A percentile compares a stretch with the other conserved stretches of the same genome.
These are phyloP conservation scores for Plasmopara viticola DNA, from an alignment of 352 stramenopile species.

Conservation along the genomic window DNA sequence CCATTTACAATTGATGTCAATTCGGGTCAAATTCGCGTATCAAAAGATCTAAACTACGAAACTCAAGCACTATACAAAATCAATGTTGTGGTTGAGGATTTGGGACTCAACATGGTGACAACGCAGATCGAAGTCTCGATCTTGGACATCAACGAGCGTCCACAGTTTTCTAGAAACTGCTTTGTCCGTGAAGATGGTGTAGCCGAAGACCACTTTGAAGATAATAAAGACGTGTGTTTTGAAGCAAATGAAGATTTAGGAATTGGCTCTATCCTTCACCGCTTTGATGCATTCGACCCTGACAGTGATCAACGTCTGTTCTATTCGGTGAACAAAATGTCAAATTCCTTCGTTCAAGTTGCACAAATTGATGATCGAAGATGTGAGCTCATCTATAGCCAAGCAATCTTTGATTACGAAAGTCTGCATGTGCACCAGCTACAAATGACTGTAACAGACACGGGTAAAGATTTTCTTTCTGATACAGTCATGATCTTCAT, in stretches of 20 bases:
- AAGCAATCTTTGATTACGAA: slow-evolving; percentile 40
- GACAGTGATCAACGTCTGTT: slow-evolving; percentile 40
- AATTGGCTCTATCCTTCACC: slow-evolving; percentile 19
- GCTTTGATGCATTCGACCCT: slow-evolving; percentile 27
- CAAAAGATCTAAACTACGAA: slow-evolving; percentile 30
- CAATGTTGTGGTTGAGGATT: slow-evolving; percentile 12
- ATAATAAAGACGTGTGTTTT: slow-evolving; percentile 45
- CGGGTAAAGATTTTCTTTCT: slow-evolving; percentile 31
- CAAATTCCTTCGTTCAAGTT: slow-evolving; percentile 23
- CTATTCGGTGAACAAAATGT: slow-evolving; percentile 23
- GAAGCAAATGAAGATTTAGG: slow-evolving; percentile 29
- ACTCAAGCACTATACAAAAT: slow-evolving; percentile 21
- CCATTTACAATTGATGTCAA: slow-evolving; percentile 36
- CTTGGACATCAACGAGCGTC: slow-evolving; percentile 42
- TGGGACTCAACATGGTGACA: slow-evolving; percentile 4
- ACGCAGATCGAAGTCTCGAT: slow-evolving; percentile 27
- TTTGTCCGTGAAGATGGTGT: slow-evolving; percentile 31
- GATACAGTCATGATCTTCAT: slow-evolving; percentile 40
- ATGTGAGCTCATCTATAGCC: slow-evolving; percentile 32
- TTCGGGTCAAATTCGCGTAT: slow-evolving; percentile 31
- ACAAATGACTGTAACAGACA: slow-evolving; percentile 42
- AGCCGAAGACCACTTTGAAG: slow-evolving; percentile 29
- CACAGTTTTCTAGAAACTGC: slow-evolving; percentile 41
- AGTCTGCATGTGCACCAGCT: slow-evolving; percentile 27
- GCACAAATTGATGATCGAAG: slow-evolving; percentile 28